Evolutionary conservation across 176 grass and related monocot species (phyloP).

Genomic region (Dactylis glomerata): DNA sequence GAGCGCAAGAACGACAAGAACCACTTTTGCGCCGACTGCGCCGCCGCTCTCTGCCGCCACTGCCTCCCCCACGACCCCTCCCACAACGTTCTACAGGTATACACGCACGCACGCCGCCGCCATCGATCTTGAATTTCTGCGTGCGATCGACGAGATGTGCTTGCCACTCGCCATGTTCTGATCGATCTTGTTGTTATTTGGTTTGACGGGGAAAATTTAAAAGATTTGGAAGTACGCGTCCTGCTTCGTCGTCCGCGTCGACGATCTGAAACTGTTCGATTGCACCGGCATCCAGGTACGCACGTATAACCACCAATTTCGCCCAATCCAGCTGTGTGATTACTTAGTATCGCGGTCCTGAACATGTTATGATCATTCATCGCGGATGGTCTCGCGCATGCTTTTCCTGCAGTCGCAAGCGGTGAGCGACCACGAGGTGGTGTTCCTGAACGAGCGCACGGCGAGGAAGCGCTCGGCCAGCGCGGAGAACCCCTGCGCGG

Average conservation of each 20-base stretch:
- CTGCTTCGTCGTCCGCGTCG: slow-evolving; percentile 48
- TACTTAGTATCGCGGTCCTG: not conserved
- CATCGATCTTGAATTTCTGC: not conserved
- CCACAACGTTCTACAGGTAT: slow-evolving; percentile 42
- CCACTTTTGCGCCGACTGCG: slow-evolving; percentile 55
- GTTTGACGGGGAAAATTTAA: not conserved
- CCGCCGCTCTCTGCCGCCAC: slow-evolving; percentile 46
- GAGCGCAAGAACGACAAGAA: slow-evolving; percentile 62
- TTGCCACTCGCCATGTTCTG: not conserved
- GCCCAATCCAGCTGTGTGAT: not conserved
- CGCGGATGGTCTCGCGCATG: not conserved
- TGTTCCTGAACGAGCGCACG: slow-evolving; percentile 57
- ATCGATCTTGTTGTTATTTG: not conserved
- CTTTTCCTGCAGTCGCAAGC: slow-evolving; percentile 34
- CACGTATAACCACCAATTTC: not conserved
- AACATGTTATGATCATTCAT: not conserved
- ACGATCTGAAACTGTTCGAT: slow-evolving; percentile 46
- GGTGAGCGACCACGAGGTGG: slow-evolving; percentile 53
- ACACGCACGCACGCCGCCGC: not conserved
- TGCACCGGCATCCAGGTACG: slow-evolving; percentile 44
- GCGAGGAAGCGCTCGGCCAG: slow-evolving; percentile 35
- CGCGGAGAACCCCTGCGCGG: slow-evolving; percentile 36
- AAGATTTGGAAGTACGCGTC: slow-evolving; percentile 62
- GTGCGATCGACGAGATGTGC: not conserved
- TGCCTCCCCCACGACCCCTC: slow-evolving; percentile 41